These are phyloP conservation scores for Hemisphaericaspora xylofermentans DNA, from an alignment of 1,139 yeast species.

Conservation along the genomic window DNA sequence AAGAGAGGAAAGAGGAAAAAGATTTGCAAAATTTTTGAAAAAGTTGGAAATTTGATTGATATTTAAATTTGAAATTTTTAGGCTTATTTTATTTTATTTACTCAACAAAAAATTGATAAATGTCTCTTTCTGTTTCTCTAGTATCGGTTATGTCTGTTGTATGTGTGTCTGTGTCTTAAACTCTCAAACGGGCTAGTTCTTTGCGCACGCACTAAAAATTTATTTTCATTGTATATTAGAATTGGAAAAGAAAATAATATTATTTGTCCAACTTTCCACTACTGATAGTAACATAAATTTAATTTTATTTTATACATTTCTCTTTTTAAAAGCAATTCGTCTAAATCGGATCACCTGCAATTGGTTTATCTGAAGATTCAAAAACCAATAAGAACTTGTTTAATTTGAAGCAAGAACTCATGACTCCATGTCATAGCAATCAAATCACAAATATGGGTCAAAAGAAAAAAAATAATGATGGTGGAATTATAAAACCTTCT, in stretches of 20 bases:
- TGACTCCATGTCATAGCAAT: too few relatives aligned
- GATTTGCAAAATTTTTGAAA: background rate
- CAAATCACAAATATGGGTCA: too few relatives aligned
- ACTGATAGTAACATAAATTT: conserved; percentile 24
- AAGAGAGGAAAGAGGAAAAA: background rate
- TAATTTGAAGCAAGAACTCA: background rate
- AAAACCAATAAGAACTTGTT: too few relatives aligned
- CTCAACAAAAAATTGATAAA: conserved; percentile 1
- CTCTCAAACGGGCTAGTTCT: too few relatives aligned
- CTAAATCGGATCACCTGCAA: too few relatives aligned
- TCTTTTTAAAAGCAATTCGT: too few relatives aligned
- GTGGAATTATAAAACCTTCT: background rate
- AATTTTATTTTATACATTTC: too few relatives aligned
- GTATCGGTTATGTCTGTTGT: too few relatives aligned
- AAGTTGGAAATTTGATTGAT: background rate
- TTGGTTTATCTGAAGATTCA: too few relatives aligned
- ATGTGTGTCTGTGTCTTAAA: too few relatives aligned
- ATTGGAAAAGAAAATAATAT: conserved; percentile 1
- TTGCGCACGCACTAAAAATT: too few relatives aligned
- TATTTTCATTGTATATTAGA: background rate
- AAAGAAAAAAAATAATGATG: background rate
- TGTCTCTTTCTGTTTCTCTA: background rate
- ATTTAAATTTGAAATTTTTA: background rate
- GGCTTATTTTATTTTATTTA: background rate
- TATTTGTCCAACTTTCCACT: conserved; percentile 2